Conservation (phyloP, 2,329 filamentous ascomycete species). For the Clarireedia sp. region DNA sequence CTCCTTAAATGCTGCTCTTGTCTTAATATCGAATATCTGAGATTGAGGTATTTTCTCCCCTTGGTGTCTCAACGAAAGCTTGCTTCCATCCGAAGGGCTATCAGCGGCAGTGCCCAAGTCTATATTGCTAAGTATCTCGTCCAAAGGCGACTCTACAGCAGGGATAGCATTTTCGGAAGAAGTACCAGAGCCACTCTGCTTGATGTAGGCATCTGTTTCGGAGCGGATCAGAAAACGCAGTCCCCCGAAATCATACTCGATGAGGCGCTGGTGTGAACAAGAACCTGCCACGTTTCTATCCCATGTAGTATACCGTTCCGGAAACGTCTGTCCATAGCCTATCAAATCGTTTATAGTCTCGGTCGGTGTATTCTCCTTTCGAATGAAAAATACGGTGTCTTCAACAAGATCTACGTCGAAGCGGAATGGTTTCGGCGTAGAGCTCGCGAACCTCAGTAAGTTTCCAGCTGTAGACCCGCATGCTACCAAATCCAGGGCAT, state of each 20-base stretch:
- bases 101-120: constrained; percentile 19
- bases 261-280: constrained; percentile 52
- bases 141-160: constrained; percentile 13
- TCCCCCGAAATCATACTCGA: constrained; percentile 50
- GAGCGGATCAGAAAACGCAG: constrained; percentile 46
- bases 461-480: constrained; percentile 56
- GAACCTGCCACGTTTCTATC: constrained; percentile 45
- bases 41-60: constrained; percentile 29
- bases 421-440: constrained; percentile 42
- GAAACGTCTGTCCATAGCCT: constrained; percentile 61
- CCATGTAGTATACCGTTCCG: constrained; percentile 59
- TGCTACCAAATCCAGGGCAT: constrained; percentile 45
- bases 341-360: constrained; percentile 46
- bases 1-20: constrained; percentile 29
- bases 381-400: constrained; percentile 53
- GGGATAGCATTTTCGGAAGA: background rate
- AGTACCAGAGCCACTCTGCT: background rate
- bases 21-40: constrained; percentile 34
- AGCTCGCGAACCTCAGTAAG: constrained; percentile 46
- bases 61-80: constrained; percentile 24
- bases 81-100: constrained; percentile 27
- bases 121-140: constrained; percentile 7
- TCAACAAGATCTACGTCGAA: constrained; percentile 50
- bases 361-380: constrained; percentile 51
- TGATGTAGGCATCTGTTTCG: constrained; percentile 50